Evolutionary conservation across 306 rosid genomes (phyloP).

Genomic region (Fragaria nilgerrensis): DNA sequence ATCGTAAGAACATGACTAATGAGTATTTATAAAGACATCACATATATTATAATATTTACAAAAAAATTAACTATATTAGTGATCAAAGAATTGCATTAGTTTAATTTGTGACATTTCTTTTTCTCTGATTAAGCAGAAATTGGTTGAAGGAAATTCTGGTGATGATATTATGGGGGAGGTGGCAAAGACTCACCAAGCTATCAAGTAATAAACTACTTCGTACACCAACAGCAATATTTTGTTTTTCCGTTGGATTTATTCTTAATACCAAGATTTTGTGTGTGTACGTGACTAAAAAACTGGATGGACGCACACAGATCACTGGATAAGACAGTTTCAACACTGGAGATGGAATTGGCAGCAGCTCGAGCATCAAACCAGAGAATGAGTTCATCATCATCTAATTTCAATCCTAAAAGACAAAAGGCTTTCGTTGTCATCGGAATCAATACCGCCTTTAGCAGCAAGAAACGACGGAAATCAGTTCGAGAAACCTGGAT

Average conservation of each 20-base stretch:
- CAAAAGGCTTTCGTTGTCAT: constrained; percentile 80
- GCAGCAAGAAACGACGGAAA: constrained; percentile 76
- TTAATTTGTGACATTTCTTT: background rate
- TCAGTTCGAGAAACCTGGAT: constrained; percentile 81
- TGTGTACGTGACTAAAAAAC: background rate
- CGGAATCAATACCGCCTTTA: constrained; percentile 87
- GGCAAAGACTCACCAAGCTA: constrained; percentile 74
- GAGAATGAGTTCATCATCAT: background rate
- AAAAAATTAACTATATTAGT: too few species aligned
- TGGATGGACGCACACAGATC: constrained; percentile 37
- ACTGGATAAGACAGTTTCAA: constrained; percentile 67
- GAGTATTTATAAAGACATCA: too few species aligned
- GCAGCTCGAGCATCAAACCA: constrained; percentile 35
- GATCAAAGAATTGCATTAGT: too few species aligned
- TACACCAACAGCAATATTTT: background rate
- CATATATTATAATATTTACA: too few species aligned
- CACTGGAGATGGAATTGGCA: constrained; percentile 70
- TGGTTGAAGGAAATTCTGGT: constrained; percentile 52
- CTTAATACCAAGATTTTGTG: background rate
- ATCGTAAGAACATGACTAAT: too few species aligned
- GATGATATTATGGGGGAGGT: constrained; percentile 71
- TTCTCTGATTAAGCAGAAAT: constrained; percentile 55
- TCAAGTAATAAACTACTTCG: constrained; percentile 36
- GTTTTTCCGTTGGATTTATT: background rate
- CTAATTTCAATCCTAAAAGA: background rate